Evolutionary conservation across 148 eudicot species (phyloP).

Genomic region (Silene latifolia): DNA sequence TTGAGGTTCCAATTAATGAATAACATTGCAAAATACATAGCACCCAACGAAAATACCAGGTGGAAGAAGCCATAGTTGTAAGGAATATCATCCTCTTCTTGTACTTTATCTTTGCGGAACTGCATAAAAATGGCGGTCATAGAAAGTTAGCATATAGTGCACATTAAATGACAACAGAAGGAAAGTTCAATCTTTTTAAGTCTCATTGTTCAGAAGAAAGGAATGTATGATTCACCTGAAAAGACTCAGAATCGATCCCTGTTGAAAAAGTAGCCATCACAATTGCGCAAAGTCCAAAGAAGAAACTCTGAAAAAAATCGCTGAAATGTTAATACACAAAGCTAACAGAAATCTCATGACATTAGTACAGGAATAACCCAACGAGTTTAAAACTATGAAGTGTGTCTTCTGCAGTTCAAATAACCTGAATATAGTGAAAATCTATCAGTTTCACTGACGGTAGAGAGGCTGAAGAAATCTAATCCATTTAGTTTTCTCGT

Average conservation of each 20-base stretch:
- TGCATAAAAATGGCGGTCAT: no score
- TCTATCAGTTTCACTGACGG: no score
- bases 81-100: constrained; percentile 72
- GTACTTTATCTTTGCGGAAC: constrained; percentile 63
- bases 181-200: not conserved
- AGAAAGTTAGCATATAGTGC: not conserved
- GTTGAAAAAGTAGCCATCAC: constrained; percentile 96
- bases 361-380: no score
- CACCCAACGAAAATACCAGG: constrained; percentile 79
- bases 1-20: constrained; percentile 87
- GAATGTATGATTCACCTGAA: constrained; percentile 60
- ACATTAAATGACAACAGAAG: not conserved
- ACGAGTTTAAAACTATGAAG: no score
- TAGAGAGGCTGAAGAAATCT: no score
- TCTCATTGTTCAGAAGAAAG: not conserved
- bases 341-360: no score
- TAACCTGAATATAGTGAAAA: no score
- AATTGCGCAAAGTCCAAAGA: constrained; percentile 76
- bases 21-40: constrained; percentile 98
- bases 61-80: constrained; percentile 91
- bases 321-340: not conserved
- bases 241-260: constrained; percentile 86
- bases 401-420: no score
- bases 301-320: constrained; percentile 58
- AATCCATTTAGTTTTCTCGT: no score